Evolutionary conservation across 169 alveolate species (phyloP).

Genomic region (Babesia bigemina): DNA sequence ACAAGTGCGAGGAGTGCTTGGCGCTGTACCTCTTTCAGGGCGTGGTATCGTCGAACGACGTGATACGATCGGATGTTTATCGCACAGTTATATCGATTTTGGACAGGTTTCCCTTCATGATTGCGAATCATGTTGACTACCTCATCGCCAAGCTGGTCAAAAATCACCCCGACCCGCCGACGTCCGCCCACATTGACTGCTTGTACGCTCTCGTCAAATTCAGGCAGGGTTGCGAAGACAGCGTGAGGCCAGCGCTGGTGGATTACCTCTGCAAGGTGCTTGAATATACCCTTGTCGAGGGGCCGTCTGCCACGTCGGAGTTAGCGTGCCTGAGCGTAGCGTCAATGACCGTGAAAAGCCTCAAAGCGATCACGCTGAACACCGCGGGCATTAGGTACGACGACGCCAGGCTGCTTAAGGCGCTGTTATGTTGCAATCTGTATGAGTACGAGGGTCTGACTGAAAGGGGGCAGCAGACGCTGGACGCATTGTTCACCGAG

Average conservation of each 20-base stretch:
- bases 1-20: slow-evolving; percentile 36
- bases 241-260: not conserved
- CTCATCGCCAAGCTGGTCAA: slow-evolving; percentile 29
- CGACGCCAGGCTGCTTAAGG: slow-evolving; percentile 19
- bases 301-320: slow-evolving; percentile 16
- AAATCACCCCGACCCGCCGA: slow-evolving; percentile 33
- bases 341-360: slow-evolving; percentile 46
- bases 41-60: slow-evolving; percentile 14
- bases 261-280: slow-evolving; percentile 30
- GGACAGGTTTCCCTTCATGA: slow-evolving; percentile 25
- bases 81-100: slow-evolving; percentile 5
- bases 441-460: slow-evolving; percentile 53
- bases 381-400: slow-evolving; percentile 1
- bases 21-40: slow-evolving; percentile 34
- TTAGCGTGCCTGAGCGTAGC: slow-evolving; percentile 45
- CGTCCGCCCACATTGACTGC: slow-evolving; percentile 46
- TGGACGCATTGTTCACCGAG: slow-evolving; percentile 42
- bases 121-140: slow-evolving; percentile 9
- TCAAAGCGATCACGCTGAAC: slow-evolving; percentile 26
- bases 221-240: not conserved
- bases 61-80: slow-evolving; percentile 33
- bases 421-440: slow-evolving; percentile 21
- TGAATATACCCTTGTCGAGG: not conserved
- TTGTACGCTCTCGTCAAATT: slow-evolving; percentile 38
- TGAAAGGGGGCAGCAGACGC: slow-evolving; percentile 53